Evolutionary conservation across 805 yeast species (phyloP).

Genomic region (Pichia thaimueangensis): DNA sequence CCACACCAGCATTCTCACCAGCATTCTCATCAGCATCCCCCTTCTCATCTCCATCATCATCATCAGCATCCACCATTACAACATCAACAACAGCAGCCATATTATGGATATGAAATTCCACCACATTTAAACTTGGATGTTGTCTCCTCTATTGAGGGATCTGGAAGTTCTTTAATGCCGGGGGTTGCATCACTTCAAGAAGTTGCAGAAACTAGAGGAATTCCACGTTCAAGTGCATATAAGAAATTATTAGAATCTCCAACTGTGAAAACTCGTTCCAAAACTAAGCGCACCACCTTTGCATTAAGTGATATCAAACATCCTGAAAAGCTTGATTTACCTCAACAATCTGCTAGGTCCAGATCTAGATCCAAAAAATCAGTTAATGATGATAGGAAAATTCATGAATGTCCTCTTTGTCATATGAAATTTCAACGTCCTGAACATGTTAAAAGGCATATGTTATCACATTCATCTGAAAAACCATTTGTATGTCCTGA

Average conservation of each 20-base stretch:
- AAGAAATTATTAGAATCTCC: slow-evolving; percentile 7
- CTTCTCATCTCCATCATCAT: too few relatives aligned
- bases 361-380: slow-evolving; percentile 28
- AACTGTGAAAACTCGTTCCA: slow-evolving; percentile 6
- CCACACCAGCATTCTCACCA: too few relatives aligned
- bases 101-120: neutral
- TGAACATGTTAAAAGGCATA: slow-evolving; percentile 63
- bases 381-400: slow-evolving; percentile 42
- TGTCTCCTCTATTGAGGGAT: neutral
- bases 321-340: slow-evolving; percentile 28
- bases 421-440: slow-evolving; percentile 60
- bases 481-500: slow-evolving; percentile 52
- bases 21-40: too few relatives aligned
- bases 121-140: neutral
- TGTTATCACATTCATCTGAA: slow-evolving; percentile 52
- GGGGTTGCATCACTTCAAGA: slow-evolving; percentile 2
- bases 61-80: neutral
- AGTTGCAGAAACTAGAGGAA: slow-evolving; percentile 5
- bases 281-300: slow-evolving; percentile 7
- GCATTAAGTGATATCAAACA: slow-evolving; percentile 16
- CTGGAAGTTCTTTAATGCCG: neutral
- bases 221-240: slow-evolving; percentile 1
- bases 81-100: neutral
- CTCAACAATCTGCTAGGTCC: slow-evolving; percentile 30
- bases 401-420: slow-evolving; percentile 60